phyloP scores from a whole-genome alignment of 345 rosid genomes.

The Combretum micranthum region DNA sequence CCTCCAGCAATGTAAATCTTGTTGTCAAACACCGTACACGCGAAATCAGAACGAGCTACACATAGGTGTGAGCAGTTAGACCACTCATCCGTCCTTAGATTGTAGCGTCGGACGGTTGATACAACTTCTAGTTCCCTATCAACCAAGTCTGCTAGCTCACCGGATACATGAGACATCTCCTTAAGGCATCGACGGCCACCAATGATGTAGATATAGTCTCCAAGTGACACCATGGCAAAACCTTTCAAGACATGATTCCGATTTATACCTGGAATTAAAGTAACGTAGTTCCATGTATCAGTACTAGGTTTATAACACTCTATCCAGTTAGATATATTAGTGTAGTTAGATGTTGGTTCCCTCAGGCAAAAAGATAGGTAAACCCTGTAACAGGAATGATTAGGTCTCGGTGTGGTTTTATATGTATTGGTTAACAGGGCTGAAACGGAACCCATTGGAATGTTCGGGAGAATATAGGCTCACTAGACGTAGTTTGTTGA shows the following conservation, averaged over 20 bases:
- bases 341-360: conserved; percentile 9
- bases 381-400: conserved; percentile 8
- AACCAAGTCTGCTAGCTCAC: conserved; percentile 7
- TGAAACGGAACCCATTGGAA: conserved; percentile 28
- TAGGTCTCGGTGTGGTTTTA: conserved; percentile 3
- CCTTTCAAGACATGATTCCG: conserved; percentile 37
- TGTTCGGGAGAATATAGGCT: not conserved
- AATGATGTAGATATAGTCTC: conserved; percentile 30
- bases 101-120: conserved; percentile 19
- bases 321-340: conserved; percentile 25
- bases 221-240: conserved; percentile 33
- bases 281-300: conserved; percentile 34
- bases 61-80: conserved; percentile 19
- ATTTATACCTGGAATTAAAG: conserved; percentile 18
- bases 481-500: no score
- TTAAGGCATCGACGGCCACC: conserved; percentile 34
- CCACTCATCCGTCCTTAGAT: conserved; percentile 22
- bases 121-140: conserved; percentile 15
- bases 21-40: conserved; percentile 21
- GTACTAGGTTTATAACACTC: conserved; percentile 30
- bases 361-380: conserved; percentile 29
- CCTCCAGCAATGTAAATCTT: conserved; percentile 51
- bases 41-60: conserved; percentile 36
- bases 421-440: conserved; percentile 7
- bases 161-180: conserved; percentile 4